Base-by-base conservation (phyloP, 2,329 filamentous ascomycete genomes). In the Colletotrichum sp. region DNA sequence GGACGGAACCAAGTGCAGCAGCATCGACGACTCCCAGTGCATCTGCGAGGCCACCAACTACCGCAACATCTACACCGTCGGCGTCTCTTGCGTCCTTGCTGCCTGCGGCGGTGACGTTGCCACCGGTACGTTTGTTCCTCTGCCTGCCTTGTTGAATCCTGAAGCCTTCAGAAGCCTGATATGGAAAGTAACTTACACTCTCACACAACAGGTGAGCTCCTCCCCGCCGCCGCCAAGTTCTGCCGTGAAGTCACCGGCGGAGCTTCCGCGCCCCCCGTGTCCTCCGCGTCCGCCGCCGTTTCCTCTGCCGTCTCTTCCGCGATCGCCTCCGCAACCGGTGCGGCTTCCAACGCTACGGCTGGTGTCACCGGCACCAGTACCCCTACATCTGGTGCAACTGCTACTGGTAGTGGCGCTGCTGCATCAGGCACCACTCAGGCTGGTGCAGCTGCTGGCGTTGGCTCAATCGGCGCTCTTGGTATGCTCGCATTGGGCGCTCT, bases 1-100 rank as follows among this genome's bases (percentile, higher is more conserved):
- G 63, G 64, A 68, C 59, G 79, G 73, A 7, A 80, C 79, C 25
- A 32, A 74, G 16, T 81, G 79, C 75, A 69, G 44, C 25, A 66
- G 66, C 19, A 66, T 78, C 4, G 73, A 80, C 69, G 79, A 81
- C 72, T 76, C 63, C 59, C 62, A 77, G 15, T 81, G 79, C 62
- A 71, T 80, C 62, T 81, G 79, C 70, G 77, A 78, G 64, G 75
- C 77, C 11, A 71, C 77, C 77, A 81, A 81, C 69, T 81, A 81
- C 67, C 85, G 88, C 79, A 80, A 86, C 75, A 86, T 80, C 13
- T 83, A 84, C 59, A 82, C 86, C 44, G 83, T 83, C 29, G 85
- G 85, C 11, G 82, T 85, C 66, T 86, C 85, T 74, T 81, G 84
- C 36, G 84, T 85, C 16, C 88, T 87, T 75, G 87, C 87, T 5